Conservation (phyloP, 345 rosid genomes). For the Euphorbia pulcherrima region DNA sequence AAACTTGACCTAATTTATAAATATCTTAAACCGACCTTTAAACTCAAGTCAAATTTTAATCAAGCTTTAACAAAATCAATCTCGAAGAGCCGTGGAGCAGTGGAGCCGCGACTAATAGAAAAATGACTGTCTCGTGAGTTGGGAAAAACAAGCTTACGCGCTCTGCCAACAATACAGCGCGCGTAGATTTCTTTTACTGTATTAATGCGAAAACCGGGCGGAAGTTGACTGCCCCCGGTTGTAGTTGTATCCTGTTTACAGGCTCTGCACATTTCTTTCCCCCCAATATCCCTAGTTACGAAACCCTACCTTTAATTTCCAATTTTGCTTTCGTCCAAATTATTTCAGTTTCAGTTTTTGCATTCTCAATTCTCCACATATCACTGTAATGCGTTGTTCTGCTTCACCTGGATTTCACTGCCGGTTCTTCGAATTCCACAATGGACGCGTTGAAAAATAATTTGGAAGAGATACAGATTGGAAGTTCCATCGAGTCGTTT, state of each 20-base stretch:
- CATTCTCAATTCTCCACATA: not conserved
- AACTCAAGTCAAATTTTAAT: too few species aligned
- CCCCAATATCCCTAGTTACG: not conserved
- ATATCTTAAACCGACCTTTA: too few species aligned
- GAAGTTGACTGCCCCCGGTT: not conserved
- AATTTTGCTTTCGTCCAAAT: not conserved
- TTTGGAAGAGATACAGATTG: constrained; percentile 38
- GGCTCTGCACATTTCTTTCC: not conserved
- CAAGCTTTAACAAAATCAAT: too few species aligned
- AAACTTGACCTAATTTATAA: too few species aligned
- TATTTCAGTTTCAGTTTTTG: not conserved
- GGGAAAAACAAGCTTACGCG: not conserved
- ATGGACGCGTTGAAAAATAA: constrained; percentile 27
- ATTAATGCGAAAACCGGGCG: not conserved
- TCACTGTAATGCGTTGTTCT: constrained; percentile 24
- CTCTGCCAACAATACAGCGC: not conserved
- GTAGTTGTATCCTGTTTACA: not conserved
- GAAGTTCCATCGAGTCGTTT: constrained; percentile 63
- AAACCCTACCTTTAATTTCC: constrained; percentile 20
- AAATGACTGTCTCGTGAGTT: too few species aligned
- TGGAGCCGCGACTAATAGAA: too few species aligned
- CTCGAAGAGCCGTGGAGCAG: too few species aligned
- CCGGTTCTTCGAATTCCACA: constrained; percentile 12
- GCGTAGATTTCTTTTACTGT: not conserved
- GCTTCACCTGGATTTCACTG: constrained; percentile 2